Conservation (phyloP, 2,329 filamentous ascomycete species). For the Colletotrichum sp. region DNA sequence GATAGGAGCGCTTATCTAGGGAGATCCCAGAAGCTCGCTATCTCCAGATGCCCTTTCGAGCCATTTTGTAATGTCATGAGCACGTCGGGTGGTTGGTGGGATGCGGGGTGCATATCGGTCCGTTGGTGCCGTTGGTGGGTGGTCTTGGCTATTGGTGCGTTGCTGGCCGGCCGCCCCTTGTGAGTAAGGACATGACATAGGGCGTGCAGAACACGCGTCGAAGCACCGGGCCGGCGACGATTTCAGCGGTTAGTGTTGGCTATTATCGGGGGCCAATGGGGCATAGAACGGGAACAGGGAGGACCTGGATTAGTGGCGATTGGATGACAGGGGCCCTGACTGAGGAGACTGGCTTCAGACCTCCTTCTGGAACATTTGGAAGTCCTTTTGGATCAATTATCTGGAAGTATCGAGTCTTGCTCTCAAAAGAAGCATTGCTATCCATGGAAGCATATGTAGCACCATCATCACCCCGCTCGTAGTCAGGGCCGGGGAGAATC, state of each 20-base stretch:
- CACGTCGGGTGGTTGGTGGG: neutral
- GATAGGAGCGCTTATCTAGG: slow-evolving; percentile 15
- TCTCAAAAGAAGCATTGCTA: neutral
- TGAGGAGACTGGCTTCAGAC: neutral
- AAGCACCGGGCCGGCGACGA: neutral
- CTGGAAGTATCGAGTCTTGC: neutral
- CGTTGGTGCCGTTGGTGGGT: neutral
- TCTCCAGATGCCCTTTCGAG: slow-evolving; percentile 3
- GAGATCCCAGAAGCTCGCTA: neutral
- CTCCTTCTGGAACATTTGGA: neutral
- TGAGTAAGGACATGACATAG: neutral
- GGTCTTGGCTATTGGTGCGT: neutral
- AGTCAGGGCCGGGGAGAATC: accelerated
- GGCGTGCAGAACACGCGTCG: neutral
- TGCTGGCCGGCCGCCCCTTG: neutral
- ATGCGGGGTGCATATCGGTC: slow-evolving; percentile 9
- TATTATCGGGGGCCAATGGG: neutral
- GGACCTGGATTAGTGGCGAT: neutral
- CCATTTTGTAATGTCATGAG: neutral
- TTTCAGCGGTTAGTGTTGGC: neutral
- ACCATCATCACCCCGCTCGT: too few relatives aligned
- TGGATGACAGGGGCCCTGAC: neutral
- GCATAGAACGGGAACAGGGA: neutral
- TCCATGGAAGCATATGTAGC: neutral
- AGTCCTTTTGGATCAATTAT: neutral